phyloP scores from a whole-genome alignment of 305 asterid genomes.

The Euphrasia arctica region DNA sequence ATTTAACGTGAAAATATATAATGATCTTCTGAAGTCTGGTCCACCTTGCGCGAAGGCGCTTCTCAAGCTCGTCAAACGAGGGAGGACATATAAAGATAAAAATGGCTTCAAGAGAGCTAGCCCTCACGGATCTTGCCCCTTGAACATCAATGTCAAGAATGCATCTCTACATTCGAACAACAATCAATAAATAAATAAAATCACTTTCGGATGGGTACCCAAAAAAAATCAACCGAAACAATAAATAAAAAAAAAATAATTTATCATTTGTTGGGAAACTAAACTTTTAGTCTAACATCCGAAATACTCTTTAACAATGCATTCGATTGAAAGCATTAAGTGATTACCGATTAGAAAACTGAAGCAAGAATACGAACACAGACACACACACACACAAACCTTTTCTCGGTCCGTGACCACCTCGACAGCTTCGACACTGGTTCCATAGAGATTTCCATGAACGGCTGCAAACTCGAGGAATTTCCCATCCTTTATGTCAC shows the following conservation, averaged over 20 bases:
- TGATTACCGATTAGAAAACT: neutral
- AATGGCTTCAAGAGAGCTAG: slow-evolving; percentile 74
- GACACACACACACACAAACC: slow-evolving; percentile 30
- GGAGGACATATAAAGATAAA: slow-evolving; percentile 83
- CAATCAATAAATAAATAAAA: slow-evolving; percentile 15
- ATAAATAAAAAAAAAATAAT: no score
- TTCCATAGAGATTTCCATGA: slow-evolving; percentile 83
- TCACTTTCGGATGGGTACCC: no score
- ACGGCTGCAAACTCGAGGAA: slow-evolving; percentile 78
- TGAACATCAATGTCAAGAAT: slow-evolving; percentile 90
- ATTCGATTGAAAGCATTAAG: neutral
- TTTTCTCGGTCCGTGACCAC: slow-evolving; percentile 72
- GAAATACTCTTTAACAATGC: no score
- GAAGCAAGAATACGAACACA: neutral
- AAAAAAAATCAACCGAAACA: no score
- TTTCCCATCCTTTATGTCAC: slow-evolving; percentile 55
- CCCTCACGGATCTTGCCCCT: slow-evolving; percentile 84
- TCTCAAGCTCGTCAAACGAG: slow-evolving; percentile 73
- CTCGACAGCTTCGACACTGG: slow-evolving; percentile 78
- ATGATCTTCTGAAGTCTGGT: slow-evolving; percentile 23
- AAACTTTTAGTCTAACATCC: no score
- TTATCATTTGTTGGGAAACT: no score
- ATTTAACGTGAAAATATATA: neutral
- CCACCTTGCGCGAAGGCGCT: slow-evolving; percentile 89
- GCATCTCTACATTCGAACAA: slow-evolving; percentile 67